Conservation (phyloP, 176 grass and related monocot genomes). For the Oryza nivara region DNA sequence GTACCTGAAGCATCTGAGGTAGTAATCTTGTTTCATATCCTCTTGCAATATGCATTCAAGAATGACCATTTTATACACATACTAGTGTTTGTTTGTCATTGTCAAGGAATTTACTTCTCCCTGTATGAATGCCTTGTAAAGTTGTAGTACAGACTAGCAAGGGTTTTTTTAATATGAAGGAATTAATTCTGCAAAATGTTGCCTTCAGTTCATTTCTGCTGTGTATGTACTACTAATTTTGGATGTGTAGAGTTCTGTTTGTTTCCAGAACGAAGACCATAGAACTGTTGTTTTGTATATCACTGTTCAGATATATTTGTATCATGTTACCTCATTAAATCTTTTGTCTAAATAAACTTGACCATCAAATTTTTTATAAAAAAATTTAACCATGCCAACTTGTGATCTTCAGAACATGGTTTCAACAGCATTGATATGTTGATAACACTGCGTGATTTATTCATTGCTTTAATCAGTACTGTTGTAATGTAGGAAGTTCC, state of each 20-base stretch:
- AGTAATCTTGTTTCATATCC: slow-evolving; percentile 44
- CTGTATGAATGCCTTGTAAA: slow-evolving; percentile 9
- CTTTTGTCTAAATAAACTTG: background rate
- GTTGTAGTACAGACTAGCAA: background rate
- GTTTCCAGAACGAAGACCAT: background rate
- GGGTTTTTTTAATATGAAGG: slow-evolving; percentile 13
- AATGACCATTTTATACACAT: slow-evolving; percentile 28
- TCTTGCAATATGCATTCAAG: slow-evolving; percentile 1
- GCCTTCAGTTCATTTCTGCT: slow-evolving; percentile 1
- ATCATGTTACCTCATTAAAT: background rate
- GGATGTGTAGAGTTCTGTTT: background rate
- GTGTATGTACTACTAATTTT: slow-evolving; percentile 14
- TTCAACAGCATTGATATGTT: slow-evolving; percentile 14
- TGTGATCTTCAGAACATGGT: slow-evolving; percentile 7
- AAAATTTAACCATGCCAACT: background rate
- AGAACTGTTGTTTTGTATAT: background rate
- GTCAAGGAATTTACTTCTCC: background rate
- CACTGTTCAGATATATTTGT: background rate
- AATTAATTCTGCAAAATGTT: slow-evolving; percentile 25
- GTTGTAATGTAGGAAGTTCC: slow-evolving; percentile 67
- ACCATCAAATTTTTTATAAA: background rate
- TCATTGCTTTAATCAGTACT: slow-evolving; percentile 32
- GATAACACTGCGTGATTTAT: slow-evolving; percentile 24
- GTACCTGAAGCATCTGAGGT: slow-evolving; percentile 66
- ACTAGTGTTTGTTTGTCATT: background rate